Conservation (phyloP, 2,329 filamentous ascomycete species). For the Paracoccidioides lutzii region DNA sequence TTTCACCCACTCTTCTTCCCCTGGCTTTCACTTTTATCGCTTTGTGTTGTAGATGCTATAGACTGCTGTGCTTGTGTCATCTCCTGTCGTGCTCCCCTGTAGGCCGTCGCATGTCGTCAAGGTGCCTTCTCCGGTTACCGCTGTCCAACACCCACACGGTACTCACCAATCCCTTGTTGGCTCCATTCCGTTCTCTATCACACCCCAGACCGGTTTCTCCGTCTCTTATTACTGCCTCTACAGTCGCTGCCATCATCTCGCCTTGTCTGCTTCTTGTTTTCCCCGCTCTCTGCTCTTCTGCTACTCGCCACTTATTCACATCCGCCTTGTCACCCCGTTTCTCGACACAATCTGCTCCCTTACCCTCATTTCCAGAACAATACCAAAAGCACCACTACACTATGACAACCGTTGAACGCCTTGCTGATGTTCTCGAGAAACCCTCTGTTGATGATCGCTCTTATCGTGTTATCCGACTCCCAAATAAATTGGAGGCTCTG, state of each 20-base stretch:
- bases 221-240: neutral
- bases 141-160: neutral
- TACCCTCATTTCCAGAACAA: neutral
- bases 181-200: neutral
- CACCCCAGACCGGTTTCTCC: neutral
- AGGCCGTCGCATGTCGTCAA: conserved; percentile 10
- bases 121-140: conserved; percentile 2
- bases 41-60: neutral
- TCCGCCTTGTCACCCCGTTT: neutral
- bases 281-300: too few species aligned
- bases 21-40: neutral
- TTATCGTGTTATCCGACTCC: conserved; percentile 74
- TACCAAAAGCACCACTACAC: neutral
- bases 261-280: neutral
- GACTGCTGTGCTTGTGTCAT: neutral
- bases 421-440: conserved; percentile 66
- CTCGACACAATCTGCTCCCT: neutral
- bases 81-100: neutral
- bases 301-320: neutral
- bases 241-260: too few species aligned
- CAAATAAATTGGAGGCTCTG: conserved; percentile 79
- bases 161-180: neutral
- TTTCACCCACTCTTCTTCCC: neutral
- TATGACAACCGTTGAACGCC: conserved; percentile 28
- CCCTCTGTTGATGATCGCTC: conserved; percentile 72